A percentile compares a stretch with the other conserved stretches of the same genome.
These are phyloP conservation scores for Elasticomyces elasticus DNA, from an alignment of 495 filamentous ascomycete species.

Conservation along the genomic window DNA sequence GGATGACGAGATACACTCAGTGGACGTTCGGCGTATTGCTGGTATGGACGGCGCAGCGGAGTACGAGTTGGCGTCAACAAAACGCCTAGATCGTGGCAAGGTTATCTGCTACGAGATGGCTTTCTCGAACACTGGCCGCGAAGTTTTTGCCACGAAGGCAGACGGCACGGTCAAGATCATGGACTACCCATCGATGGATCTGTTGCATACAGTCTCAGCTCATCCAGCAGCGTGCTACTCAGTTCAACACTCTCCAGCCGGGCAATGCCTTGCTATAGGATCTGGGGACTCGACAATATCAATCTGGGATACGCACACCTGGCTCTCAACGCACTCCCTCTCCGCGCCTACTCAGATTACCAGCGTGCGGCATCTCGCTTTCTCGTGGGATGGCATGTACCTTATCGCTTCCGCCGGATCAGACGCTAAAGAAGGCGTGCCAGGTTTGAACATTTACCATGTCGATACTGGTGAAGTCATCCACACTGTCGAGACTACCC, in stretches of 20 bases:
- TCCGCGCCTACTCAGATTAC: conserved; percentile 51
- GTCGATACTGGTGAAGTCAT: conserved; percentile 81
- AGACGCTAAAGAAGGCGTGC: conserved; percentile 10
- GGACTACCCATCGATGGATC: conserved; percentile 50
- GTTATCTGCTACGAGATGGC: conserved; percentile 27
- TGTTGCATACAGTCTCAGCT: conserved; percentile 58
- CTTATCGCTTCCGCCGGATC: conserved; percentile 59
- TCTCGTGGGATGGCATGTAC: conserved; percentile 85
- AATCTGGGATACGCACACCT: conserved; percentile 87
- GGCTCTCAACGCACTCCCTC: conserved; percentile 77
- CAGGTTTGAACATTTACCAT: conserved; percentile 50
- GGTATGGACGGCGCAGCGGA: background rate
- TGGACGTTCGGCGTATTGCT: conserved; percentile 5
- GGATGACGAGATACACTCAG: conserved; percentile 39
- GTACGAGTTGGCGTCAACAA: background rate
- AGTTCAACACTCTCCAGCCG: conserved; percentile 62
- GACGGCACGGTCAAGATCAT: conserved; percentile 76
- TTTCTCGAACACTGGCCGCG: conserved; percentile 66
- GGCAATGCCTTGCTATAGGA: conserved; percentile 74
- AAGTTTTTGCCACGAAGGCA: conserved; percentile 70
- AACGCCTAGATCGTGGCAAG: background rate
- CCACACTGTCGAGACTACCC: conserved; percentile 59
- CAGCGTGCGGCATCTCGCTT: conserved; percentile 73
- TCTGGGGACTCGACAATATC: conserved; percentile 80
- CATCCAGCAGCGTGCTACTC: conserved; percentile 72